Conservation (phyloP, 345 rosid genomes). For the Alliaria petiolata region DNA sequence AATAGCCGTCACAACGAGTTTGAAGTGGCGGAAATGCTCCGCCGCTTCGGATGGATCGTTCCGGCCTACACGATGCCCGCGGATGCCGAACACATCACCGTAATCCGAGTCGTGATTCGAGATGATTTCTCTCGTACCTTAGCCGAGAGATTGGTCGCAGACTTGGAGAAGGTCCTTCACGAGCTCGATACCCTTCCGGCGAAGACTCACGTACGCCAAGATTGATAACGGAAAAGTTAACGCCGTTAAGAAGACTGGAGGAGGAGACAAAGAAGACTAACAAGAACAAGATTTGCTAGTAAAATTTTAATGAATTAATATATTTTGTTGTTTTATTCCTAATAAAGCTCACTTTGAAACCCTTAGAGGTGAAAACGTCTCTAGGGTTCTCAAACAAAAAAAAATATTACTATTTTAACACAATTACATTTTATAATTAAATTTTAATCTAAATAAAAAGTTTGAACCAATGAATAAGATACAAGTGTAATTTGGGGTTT, state of each 20-base stretch:
- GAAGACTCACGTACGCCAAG: slow-evolving; percentile 38
- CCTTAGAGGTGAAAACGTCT: no score
- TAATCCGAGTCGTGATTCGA: slow-evolving; percentile 69
- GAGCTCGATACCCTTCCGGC: slow-evolving; percentile 70
- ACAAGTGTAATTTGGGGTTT: no score
- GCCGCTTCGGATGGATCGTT: slow-evolving; percentile 78
- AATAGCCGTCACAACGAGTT: slow-evolving; percentile 55
- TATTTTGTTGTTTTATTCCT: background rate
- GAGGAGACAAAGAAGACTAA: slow-evolving; percentile 41
- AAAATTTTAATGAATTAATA: background rate
- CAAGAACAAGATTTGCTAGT: slow-evolving; percentile 58
- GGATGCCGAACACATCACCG: slow-evolving; percentile 68
- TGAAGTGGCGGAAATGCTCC: slow-evolving; percentile 32
- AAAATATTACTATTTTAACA: no score
- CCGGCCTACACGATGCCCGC: slow-evolving; percentile 91
- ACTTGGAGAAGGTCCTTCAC: slow-evolving; percentile 66
- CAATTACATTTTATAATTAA: no score
- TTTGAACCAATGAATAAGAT: no score
- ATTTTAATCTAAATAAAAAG: no score
- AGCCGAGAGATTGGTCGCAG: slow-evolving; percentile 55
- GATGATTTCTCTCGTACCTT: slow-evolving; percentile 74
- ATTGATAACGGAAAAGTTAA: slow-evolving; percentile 19
- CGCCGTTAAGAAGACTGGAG: slow-evolving; percentile 53
- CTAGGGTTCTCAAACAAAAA: no score
- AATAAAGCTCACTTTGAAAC: no score